A percentile compares a stretch with the other conserved stretches of the same genome.
Conservation (phyloP, 2,329 filamentous ascomycete species). For the Epichloe hybrida region DNA sequence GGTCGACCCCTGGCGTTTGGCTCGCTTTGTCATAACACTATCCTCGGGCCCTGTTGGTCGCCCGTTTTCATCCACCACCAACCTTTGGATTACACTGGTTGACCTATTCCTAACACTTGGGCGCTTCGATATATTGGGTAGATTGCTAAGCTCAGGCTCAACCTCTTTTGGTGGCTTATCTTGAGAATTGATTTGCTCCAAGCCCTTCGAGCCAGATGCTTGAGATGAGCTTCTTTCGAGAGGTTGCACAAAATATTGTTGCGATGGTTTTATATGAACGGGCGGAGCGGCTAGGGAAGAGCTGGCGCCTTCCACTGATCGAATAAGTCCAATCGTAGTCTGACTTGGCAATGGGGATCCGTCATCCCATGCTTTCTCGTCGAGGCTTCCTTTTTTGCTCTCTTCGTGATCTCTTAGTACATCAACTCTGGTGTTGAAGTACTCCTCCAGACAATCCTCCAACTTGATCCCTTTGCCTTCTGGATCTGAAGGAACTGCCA, state of each 20-base stretch:
- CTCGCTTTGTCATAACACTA: slow-evolving; percentile 27
- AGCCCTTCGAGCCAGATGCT: background rate
- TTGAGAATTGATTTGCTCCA: background rate
- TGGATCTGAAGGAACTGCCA: slow-evolving; percentile 70
- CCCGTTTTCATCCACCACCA: slow-evolving; percentile 39
- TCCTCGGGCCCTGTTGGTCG: slow-evolving; percentile 29
- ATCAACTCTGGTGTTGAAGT: slow-evolving; percentile 90
- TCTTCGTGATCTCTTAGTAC: slow-evolving; percentile 60
- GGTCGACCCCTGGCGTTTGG: slow-evolving; percentile 32
- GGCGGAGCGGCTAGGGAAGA: slow-evolving; percentile 24
- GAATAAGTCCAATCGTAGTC: slow-evolving; percentile 22
- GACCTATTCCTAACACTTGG: slow-evolving; percentile 31
- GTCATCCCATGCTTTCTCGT: slow-evolving; percentile 14
- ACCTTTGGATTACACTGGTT: slow-evolving; percentile 48
- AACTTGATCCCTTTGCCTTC: slow-evolving; percentile 61
- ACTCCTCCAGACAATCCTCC: slow-evolving; percentile 84
- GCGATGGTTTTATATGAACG: slow-evolving; percentile 14
- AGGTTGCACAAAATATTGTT: background rate
- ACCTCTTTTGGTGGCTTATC: background rate
- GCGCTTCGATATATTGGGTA: slow-evolving; percentile 1
- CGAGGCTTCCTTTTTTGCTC: slow-evolving; percentile 30
- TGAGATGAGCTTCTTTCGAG: background rate
- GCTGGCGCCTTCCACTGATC: slow-evolving; percentile 18
- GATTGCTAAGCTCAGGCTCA: background rate
- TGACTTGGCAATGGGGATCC: slow-evolving; percentile 15